These are phyloP conservation scores for Colletotrichum australisinense DNA, from an alignment of 2,329 filamentous ascomycete species.

Conservation along the genomic window DNA sequence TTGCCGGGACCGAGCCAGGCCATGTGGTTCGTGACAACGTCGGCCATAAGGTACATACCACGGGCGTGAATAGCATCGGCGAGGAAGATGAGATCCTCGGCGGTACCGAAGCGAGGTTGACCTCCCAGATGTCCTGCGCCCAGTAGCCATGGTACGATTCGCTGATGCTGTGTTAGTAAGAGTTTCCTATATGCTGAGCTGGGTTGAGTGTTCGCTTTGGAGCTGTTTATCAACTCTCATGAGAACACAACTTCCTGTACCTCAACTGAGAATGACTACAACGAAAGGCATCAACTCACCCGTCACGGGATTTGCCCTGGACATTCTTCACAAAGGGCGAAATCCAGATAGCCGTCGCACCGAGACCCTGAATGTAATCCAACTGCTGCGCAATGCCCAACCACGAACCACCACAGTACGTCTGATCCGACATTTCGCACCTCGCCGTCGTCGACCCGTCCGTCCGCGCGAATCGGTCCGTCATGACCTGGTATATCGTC, in stretches of 20 bases:
- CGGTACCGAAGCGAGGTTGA: slow-evolving; percentile 71
- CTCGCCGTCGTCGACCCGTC: slow-evolving; percentile 56
- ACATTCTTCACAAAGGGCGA: slow-evolving; percentile 65
- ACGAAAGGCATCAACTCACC: slow-evolving; percentile 24
- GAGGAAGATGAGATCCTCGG: slow-evolving; percentile 68
- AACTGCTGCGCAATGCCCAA: slow-evolving; percentile 67
- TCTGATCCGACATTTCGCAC: slow-evolving; percentile 53
- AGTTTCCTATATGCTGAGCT: too few species aligned
- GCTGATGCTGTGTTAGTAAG: slow-evolving; percentile 45
- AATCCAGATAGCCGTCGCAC: slow-evolving; percentile 69
- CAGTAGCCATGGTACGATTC: slow-evolving; percentile 67
- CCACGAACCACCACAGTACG: slow-evolving; percentile 72
- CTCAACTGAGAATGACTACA: neutral
- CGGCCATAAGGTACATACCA: slow-evolving; percentile 71
- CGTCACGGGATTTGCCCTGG: neutral
- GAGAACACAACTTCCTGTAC: too few species aligned
- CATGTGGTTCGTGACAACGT: slow-evolving; percentile 71
- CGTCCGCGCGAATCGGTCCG: slow-evolving; percentile 64
- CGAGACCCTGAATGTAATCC: slow-evolving; percentile 73
- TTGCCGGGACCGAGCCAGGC: slow-evolving; percentile 54
- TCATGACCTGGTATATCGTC: slow-evolving; percentile 69
- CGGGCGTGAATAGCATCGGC: slow-evolving; percentile 63
- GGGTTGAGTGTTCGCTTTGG: too few species aligned
- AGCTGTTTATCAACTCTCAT: neutral
- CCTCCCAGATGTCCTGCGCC: slow-evolving; percentile 58